Conservation (phyloP, 2,329 filamentous ascomycete genomes). For the Aurifilum marmelostoma region DNA sequence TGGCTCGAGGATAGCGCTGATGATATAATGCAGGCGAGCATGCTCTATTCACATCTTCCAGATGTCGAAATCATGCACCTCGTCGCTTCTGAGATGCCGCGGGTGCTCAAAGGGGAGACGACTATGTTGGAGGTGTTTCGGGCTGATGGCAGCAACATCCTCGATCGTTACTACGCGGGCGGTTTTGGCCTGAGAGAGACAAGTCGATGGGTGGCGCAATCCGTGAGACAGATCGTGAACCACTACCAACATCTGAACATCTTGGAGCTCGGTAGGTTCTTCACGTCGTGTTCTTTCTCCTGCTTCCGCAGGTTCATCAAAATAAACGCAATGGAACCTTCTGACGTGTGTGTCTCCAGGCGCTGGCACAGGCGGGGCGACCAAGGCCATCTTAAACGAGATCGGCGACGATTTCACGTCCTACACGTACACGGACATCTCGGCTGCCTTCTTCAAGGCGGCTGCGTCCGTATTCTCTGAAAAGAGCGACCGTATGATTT, state of each 20-base stretch:
- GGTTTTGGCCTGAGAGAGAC: conserved; percentile 5
- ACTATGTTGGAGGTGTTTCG: conserved; percentile 37
- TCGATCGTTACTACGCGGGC: conserved; percentile 12
- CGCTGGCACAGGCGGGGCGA: conserved; percentile 39
- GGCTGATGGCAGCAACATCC: neutral
- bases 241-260: conserved; percentile 37
- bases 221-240: conserved; percentile 37
- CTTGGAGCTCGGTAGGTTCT: conserved; percentile 38
- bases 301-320: no score
- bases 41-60: no score
- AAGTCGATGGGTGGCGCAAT: neutral
- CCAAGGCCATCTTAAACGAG: conserved; percentile 38
- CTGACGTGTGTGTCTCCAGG: no score
- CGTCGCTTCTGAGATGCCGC: no score
- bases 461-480: neutral
- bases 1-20: no score
- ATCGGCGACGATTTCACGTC: conserved; percentile 39
- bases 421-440: conserved; percentile 51
- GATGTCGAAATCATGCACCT: no score
- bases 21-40: no score
- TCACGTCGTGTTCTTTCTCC: no score
- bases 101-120: conserved; percentile 37
- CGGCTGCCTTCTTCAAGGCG: conserved; percentile 31
- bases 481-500: neutral
- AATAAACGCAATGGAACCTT: no score